Conservation (phyloP, 768 basidiomycete species). For the Tubosaeta sp. region DNA sequence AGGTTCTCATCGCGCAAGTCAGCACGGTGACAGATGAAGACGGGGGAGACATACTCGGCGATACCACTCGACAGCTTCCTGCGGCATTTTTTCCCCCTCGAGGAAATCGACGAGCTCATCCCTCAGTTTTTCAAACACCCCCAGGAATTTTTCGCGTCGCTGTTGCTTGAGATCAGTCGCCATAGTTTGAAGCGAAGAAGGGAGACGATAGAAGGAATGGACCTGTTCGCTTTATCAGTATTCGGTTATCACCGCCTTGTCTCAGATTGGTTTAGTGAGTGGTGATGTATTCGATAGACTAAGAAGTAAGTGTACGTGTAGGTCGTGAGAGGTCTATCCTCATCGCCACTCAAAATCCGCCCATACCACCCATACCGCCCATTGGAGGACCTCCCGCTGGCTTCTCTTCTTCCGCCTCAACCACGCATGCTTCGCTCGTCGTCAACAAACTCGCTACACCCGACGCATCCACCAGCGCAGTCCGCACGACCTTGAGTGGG, state of each 20-base stretch:
- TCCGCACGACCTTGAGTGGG: slow-evolving; percentile 92
- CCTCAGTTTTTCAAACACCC: slow-evolving; percentile 64
- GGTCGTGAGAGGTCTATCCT: too few relatives aligned
- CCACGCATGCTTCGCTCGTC: slow-evolving; percentile 89
- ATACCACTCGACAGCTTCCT: slow-evolving; percentile 84
- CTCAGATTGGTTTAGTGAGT: slow-evolving; percentile 11
- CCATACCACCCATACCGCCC: slow-evolving; percentile 59
- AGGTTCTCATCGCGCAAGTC: slow-evolving; percentile 53
- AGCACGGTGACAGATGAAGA: neutral
- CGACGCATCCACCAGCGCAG: slow-evolving; percentile 85
- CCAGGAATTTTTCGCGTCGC: slow-evolving; percentile 64
- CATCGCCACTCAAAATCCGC: slow-evolving; percentile 36
- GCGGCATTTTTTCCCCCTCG: slow-evolving; percentile 69
- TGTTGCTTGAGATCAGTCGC: slow-evolving; percentile 35
- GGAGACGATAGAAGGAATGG: neutral
- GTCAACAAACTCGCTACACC: slow-evolving; percentile 94
- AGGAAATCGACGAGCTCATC: slow-evolving; percentile 75
- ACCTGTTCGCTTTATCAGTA: neutral
- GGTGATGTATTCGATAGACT: slow-evolving; percentile 23
- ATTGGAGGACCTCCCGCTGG: slow-evolving; percentile 50
- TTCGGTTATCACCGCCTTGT: neutral
- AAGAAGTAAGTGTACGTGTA: slow-evolving; percentile 12
- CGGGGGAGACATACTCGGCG: slow-evolving; percentile 49
- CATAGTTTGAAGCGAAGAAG: slow-evolving; percentile 3
- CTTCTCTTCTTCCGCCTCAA: slow-evolving; percentile 84